Evolutionary conservation across 108 stramenopile species (phyloP).

Genomic region (Nitzschia palea): DNA sequence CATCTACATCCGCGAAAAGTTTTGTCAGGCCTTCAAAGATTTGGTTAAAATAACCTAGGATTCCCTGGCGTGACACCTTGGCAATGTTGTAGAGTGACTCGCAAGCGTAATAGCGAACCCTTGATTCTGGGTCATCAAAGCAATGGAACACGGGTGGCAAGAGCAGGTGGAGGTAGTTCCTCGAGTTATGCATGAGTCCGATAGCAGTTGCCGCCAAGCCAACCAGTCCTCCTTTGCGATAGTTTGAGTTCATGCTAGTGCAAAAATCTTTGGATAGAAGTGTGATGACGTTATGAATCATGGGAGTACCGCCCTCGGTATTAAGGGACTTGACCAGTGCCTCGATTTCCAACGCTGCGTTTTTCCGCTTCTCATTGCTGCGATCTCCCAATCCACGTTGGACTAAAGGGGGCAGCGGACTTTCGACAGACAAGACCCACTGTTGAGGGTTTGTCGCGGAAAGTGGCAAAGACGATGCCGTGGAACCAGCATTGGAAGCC

Average conservation of each 20-base stretch:
- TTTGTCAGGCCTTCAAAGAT: slow-evolving; percentile 97
- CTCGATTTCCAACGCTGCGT: slow-evolving; percentile 97
- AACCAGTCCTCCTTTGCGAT: slow-evolving; percentile 97
- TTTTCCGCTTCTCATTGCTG: slow-evolving; percentile 99
- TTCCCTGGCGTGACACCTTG: slow-evolving; percentile 89
- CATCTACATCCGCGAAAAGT: slow-evolving; percentile 95
- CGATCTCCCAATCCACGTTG: slow-evolving; percentile 92
- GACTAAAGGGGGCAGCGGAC: slow-evolving; percentile 82
- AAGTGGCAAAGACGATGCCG: neutral
- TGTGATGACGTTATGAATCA: slow-evolving; percentile 83
- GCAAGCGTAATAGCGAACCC: slow-evolving; percentile 98
- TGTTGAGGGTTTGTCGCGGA: slow-evolving; percentile 12
- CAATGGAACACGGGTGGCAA: slow-evolving; percentile 96
- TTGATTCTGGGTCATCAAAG: slow-evolving; percentile 95
- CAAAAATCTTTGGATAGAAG: slow-evolving; percentile 95
- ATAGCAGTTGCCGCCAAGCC: slow-evolving; percentile 96
- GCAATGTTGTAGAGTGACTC: slow-evolving; percentile 98
- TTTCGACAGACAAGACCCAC: slow-evolving; percentile 48
- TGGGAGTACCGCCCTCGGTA: slow-evolving; percentile 70
- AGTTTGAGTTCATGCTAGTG: slow-evolving; percentile 95
- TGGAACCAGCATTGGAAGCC: too few species aligned
- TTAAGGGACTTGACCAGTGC: slow-evolving; percentile 88
- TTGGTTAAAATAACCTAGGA: slow-evolving; percentile 90
- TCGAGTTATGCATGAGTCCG: slow-evolving; percentile 81
- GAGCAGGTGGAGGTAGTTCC: slow-evolving; percentile 76